Conservation (phyloP, 495 filamentous ascomycete species). For the Alectoria sarmentosa region DNA sequence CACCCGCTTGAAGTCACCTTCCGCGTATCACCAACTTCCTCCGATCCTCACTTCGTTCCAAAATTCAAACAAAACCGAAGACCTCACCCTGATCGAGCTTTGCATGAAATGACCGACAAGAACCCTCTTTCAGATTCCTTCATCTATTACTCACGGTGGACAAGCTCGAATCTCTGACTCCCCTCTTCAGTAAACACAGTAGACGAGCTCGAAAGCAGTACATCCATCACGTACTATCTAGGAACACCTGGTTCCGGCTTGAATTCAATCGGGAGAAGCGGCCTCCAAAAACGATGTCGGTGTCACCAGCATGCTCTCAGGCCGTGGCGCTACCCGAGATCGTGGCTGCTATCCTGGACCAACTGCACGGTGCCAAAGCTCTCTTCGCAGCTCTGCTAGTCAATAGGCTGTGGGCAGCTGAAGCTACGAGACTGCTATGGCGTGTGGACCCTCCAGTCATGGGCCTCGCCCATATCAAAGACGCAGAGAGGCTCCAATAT, state of each 20-base stretch:
- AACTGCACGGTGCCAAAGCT: background rate
- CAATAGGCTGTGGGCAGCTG: background rate
- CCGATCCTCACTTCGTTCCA: background rate
- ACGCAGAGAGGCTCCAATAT: background rate
- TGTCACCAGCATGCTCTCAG: conserved; percentile 1
- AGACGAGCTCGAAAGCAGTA: background rate
- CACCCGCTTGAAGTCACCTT: background rate
- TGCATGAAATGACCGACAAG: too few relatives aligned
- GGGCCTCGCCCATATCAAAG: background rate
- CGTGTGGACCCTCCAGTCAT: background rate
- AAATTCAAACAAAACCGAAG: background rate
- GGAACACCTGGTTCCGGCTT: background rate
- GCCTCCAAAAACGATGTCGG: background rate
- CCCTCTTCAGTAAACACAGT: background rate
- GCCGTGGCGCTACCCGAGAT: background rate
- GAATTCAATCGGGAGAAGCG: too few relatives aligned
- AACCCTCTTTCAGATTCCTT: background rate
- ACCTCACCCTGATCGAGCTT: background rate
- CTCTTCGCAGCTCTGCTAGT: background rate
- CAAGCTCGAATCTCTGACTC: background rate
- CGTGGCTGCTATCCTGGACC: background rate
- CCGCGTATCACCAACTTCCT: background rate
- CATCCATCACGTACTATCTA: background rate
- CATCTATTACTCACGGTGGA: background rate
- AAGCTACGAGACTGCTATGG: background rate